phyloP scores from a whole-genome alignment of 352 stramenopile species.

The Globisporangium solare region DNA sequence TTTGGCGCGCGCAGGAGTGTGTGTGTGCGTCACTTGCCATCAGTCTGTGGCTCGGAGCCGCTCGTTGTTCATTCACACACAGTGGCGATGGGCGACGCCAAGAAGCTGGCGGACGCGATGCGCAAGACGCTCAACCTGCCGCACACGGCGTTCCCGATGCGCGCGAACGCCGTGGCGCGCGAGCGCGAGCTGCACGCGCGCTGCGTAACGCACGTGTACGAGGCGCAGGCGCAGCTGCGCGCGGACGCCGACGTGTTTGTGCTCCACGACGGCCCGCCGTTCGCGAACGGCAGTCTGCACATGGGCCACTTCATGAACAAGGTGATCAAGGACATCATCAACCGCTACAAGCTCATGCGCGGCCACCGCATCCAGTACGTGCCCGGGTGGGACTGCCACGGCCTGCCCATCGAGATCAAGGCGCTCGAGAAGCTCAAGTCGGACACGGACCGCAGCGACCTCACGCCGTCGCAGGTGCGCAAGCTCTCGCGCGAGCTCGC shows the following conservation, averaged over 20 bases:
- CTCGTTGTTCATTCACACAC: too few relatives aligned
- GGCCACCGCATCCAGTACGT: conserved; percentile 94
- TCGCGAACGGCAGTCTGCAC: conserved; percentile 98
- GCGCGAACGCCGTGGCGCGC: conserved; percentile 89
- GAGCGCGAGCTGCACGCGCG: conserved; percentile 68
- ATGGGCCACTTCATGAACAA: conserved; percentile 95
- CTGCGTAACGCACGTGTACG: conserved; percentile 64
- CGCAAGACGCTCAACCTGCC: conserved; percentile 95
- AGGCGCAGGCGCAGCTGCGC: conserved; percentile 20
- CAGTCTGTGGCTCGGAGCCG: too few relatives aligned
- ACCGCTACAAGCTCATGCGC: conserved; percentile 93
- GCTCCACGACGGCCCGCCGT: conserved; percentile 98
- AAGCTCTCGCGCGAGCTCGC: conserved; percentile 90
- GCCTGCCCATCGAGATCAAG: conserved; percentile 98
- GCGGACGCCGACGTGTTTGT: conserved; percentile 70
- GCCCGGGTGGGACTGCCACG: conserved; percentile 99
- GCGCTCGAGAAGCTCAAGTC: conserved; percentile 91
- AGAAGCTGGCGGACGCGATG: conserved; percentile 65
- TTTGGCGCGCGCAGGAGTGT: too few relatives aligned
- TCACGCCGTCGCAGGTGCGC: conserved; percentile 91
- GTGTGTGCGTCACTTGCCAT: too few relatives aligned
- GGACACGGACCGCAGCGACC: conserved; percentile 16
- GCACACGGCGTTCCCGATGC: conserved; percentile 94
- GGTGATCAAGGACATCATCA: conserved; percentile 98
- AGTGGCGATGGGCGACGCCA: conserved; percentile 25